Conservation (phyloP, 768 basidiomycete genomes). For the Trametes punicea region DNA sequence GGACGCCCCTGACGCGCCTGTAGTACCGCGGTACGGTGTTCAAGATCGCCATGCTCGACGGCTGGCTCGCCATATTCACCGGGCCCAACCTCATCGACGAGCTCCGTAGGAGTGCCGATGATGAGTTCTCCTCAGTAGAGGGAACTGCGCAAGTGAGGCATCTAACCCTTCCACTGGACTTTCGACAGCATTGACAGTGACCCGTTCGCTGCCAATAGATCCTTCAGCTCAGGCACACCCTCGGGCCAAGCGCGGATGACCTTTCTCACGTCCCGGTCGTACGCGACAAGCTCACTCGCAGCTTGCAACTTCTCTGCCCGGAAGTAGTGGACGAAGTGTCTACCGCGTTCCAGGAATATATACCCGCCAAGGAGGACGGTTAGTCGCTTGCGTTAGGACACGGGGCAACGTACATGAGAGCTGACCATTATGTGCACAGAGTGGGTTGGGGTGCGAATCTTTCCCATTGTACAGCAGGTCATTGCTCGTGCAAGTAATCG, state of each 20-base stretch:
- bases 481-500: conserved; percentile 21
- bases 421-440: neutral
- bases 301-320: conserved; percentile 12
- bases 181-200: neutral
- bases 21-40: conserved; percentile 31
- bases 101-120: conserved; percentile 44
- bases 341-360: conserved; percentile 13
- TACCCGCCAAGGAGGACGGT: conserved; percentile 16
- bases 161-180: neutral
- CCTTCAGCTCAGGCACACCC: conserved; percentile 13
- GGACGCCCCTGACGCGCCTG: neutral
- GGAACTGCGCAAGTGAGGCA: conserved; percentile 37
- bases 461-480: conserved; percentile 13
- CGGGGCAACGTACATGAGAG: neutral
- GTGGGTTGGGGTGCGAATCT: neutral
- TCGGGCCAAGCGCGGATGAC: conserved; percentile 14
- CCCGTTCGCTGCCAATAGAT: neutral
- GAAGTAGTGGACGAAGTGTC: conserved; percentile 20
- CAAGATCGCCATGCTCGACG: conserved; percentile 42
- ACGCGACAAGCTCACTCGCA: conserved; percentile 20
- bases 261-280: conserved; percentile 22
- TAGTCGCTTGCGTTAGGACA: neutral
- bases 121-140: conserved; percentile 41
- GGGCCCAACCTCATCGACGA: conserved; percentile 49
- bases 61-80: conserved; percentile 46